A percentile compares a stretch with the other conserved stretches of the same genome.
These are phyloP conservation scores for Conoideocrella luteorostrata DNA, from an alignment of 2,329 filamentous ascomycete species.

Conservation along the genomic window DNA sequence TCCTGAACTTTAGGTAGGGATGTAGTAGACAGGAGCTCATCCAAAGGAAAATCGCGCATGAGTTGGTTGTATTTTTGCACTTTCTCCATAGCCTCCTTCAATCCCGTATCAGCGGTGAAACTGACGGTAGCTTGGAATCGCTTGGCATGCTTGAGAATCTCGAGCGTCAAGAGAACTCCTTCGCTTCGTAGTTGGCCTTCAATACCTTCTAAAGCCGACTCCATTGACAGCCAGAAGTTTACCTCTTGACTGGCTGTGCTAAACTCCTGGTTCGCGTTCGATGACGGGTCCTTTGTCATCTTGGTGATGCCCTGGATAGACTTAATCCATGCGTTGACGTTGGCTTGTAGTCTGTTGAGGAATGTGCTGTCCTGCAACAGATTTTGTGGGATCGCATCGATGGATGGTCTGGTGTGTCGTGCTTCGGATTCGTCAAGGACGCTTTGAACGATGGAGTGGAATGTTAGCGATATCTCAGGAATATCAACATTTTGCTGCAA, in stretches of 20 bases:
- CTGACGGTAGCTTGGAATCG: slow-evolving; percentile 96
- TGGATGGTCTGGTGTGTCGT: slow-evolving; percentile 60
- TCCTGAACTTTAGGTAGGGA: slow-evolving; percentile 84
- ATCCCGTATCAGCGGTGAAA: slow-evolving; percentile 89
- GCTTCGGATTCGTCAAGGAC: slow-evolving; percentile 73
- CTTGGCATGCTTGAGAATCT: slow-evolving; percentile 94
- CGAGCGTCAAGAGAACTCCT: slow-evolving; percentile 83
- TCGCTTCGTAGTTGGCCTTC: slow-evolving; percentile 83
- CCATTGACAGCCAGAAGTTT: slow-evolving; percentile 98
- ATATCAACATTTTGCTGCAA: slow-evolving; percentile 98
- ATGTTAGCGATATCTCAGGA: slow-evolving; percentile 77
- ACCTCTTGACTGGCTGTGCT: slow-evolving; percentile 91
- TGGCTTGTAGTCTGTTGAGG: slow-evolving; percentile 87
- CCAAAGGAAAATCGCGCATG: slow-evolving; percentile 95
- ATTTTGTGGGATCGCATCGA: slow-evolving; percentile 68
- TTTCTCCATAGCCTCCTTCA: slow-evolving; percentile 92
- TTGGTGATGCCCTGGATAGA: slow-evolving; percentile 96
- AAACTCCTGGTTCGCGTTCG: slow-evolving; percentile 47
- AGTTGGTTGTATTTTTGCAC: slow-evolving; percentile 98
- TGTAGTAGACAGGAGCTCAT: slow-evolving; percentile 88
- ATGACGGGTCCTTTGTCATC: slow-evolving; percentile 75
- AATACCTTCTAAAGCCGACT: slow-evolving; percentile 84
- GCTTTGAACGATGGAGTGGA: slow-evolving; percentile 82
- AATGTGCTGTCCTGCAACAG: slow-evolving; percentile 87
- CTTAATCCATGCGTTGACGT: slow-evolving; percentile 97